Percentiles rank a stretch among this genome's conserved stretches.
Evolutionary conservation across 345 rosid species (phyloP).

Genomic region (Luvunga scandens): DNA sequence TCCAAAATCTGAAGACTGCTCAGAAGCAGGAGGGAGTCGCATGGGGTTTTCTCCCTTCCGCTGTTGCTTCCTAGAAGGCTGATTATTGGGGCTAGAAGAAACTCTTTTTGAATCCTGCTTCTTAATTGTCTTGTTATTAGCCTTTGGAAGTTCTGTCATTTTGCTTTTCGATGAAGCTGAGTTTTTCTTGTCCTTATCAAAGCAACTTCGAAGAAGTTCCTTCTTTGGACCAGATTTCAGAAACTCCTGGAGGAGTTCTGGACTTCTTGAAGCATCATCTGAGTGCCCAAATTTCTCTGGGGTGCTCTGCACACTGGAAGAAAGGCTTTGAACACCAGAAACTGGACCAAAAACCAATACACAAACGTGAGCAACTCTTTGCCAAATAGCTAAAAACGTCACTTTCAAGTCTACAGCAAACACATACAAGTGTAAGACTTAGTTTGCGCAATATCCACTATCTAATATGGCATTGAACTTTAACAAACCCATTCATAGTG

Average conservation of each 20-base stretch:
- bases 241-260: slow-evolving; percentile 58
- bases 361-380: slow-evolving; percentile 3
- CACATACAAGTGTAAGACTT: not conserved
- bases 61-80: slow-evolving; percentile 53
- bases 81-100: slow-evolving; percentile 33
- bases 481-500: not conserved
- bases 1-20: slow-evolving; percentile 45
- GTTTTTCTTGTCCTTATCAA: slow-evolving; percentile 50
- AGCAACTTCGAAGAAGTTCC: slow-evolving; percentile 48
- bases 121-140: slow-evolving; percentile 47
- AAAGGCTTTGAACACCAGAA: slow-evolving; percentile 55
- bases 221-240: slow-evolving; percentile 50
- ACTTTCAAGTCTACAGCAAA: not conserved
- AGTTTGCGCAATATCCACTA: not conserved
- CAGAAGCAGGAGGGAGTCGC: slow-evolving; percentile 37
- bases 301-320: slow-evolving; percentile 62
- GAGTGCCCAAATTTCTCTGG: slow-evolving; percentile 55
- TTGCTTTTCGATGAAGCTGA: slow-evolving; percentile 61
- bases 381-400: not conserved
- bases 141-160: slow-evolving; percentile 52
- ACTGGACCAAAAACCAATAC: slow-evolving; percentile 22
- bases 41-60: slow-evolving; percentile 68
- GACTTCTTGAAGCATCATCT: slow-evolving; percentile 59
- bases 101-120: slow-evolving; percentile 60
- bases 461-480: not conserved